These are phyloP conservation scores for Rhizophagus clarus DNA, from an alignment of 192 early-diverging fungal genomes.

Conservation along the genomic window DNA sequence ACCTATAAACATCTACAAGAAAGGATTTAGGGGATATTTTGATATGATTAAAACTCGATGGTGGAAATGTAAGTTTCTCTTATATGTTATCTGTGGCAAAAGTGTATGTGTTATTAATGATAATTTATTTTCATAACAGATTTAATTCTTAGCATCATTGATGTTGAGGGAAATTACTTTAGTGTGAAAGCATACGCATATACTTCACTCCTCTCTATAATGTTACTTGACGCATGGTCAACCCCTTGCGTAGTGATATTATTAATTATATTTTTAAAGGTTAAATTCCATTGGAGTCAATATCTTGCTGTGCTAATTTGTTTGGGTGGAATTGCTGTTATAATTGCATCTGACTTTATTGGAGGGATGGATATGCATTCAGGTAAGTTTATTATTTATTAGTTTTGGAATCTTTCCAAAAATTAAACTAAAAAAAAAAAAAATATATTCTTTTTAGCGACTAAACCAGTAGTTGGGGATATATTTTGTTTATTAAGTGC, in stretches of 20 bases:
- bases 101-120: no score
- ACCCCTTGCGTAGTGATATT: constrained; percentile 75
- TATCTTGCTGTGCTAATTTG: constrained; percentile 70
- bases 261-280: constrained; percentile 63
- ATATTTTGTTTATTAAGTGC: constrained; percentile 73
- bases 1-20: constrained; percentile 49
- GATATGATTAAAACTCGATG: constrained; percentile 45
- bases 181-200: constrained; percentile 76
- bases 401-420: background rate
- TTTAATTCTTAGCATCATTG: constrained; percentile 64
- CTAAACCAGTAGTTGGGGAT: constrained; percentile 67
- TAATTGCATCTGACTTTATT: constrained; percentile 69
- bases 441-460: constrained; percentile 31
- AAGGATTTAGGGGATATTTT: constrained; percentile 51
- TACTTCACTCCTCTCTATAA: constrained; percentile 74
- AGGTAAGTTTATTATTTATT: background rate
- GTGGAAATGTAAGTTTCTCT: constrained; percentile 44
- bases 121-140: constrained; percentile 36
- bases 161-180: constrained; percentile 86
- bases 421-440: background rate
- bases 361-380: constrained; percentile 51
- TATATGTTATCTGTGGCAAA: background rate
- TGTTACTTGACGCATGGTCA: constrained; percentile 80
- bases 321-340: constrained; percentile 67
- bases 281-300: constrained; percentile 66